Base-by-base conservation (phyloP, 2,329 filamentous ascomycete genomes). In the Diaporthe eres region DNA sequence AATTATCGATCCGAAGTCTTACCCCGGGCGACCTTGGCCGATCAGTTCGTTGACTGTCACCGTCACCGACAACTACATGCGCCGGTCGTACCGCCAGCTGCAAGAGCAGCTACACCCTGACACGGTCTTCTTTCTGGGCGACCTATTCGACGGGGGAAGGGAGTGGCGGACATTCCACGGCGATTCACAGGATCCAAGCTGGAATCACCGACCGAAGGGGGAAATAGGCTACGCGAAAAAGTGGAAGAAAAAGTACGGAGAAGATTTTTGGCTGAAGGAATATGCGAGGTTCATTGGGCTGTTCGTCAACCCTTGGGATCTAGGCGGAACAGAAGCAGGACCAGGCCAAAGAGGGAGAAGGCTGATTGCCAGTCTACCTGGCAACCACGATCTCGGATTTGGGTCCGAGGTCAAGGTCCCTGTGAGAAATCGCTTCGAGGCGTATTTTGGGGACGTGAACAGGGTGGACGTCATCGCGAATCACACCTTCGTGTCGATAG, bases 311-410 rank as follows among this genome's bases (percentile, higher is more conserved):
- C 89, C 91, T 44, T 95, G 92, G 90, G 89, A 90, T 53, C 82
- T 90, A 74, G 90, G 88, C 1, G 90, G 92, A 70, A 82, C 87
- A 58, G 85, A 85, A 8, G 87, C 92, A 0, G 87, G 89, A 0
- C 83, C 87, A 1, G 92, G 92, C 75, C 91, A 92, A 78, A 88
- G 91, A 42, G 93, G 94, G 7, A 90, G 94, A 75, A 96, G 94
- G 85, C 87, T 98, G 72, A 93, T 98, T 72, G 92, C 94, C 25
- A 96, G 94, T 81, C 82, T 99, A 75, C 97, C 97, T 0, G 97
- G 97, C 2, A 99, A 99, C 81, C 97, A 99, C 82, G 97, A 99
- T 82, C 84, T 98, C 55, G 97, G 97, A 0, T 98, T 98, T 81
- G 96, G 95, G 4, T 92, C 92, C 31, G 94, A 96, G 60, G 92